Conservation (phyloP, 768 basidiomycete genomes). For the Omphalotus guepiniiformis region DNA sequence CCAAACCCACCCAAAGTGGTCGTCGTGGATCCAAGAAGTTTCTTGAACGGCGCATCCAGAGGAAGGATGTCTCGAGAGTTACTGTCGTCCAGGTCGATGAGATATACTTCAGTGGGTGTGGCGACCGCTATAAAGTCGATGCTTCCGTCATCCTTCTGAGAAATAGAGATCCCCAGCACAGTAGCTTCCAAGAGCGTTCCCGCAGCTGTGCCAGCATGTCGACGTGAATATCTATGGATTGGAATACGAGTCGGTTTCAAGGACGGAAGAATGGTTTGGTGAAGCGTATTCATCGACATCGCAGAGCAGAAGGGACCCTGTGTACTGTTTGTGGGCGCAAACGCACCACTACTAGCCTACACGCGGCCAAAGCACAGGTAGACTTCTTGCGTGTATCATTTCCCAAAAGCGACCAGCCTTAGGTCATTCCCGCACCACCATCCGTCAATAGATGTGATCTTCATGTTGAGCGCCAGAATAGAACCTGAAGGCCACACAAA, state of each 20-base stretch:
- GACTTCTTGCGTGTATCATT: too few species aligned
- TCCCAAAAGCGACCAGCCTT: too few species aligned
- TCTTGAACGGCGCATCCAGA: slow-evolving; percentile 12
- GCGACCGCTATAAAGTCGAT: slow-evolving; percentile 5
- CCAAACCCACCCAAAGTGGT: slow-evolving; percentile 31
- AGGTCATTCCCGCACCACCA: too few species aligned
- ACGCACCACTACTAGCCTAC: too few species aligned
- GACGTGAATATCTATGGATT: not conserved
- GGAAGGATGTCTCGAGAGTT: not conserved
- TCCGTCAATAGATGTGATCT: too few species aligned
- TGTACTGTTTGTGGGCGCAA: too few species aligned
- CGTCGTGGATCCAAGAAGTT: slow-evolving; percentile 14
- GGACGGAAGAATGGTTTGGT: not conserved
- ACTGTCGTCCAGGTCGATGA: not conserved
- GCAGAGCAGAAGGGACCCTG: not conserved
- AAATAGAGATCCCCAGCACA: slow-evolving; percentile 2
- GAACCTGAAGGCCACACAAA: too few species aligned
- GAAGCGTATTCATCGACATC: not conserved
- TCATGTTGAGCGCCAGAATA: too few species aligned
- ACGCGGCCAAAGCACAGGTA: too few species aligned
- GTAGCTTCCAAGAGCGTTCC: not conserved
- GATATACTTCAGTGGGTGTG: not conserved
- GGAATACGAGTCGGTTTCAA: not conserved
- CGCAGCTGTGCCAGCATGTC: not conserved
- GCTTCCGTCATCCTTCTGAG: not conserved